phyloP scores from a whole-genome alignment of 2,329 filamentous ascomycete species.

The Endothia cerciana region DNA sequence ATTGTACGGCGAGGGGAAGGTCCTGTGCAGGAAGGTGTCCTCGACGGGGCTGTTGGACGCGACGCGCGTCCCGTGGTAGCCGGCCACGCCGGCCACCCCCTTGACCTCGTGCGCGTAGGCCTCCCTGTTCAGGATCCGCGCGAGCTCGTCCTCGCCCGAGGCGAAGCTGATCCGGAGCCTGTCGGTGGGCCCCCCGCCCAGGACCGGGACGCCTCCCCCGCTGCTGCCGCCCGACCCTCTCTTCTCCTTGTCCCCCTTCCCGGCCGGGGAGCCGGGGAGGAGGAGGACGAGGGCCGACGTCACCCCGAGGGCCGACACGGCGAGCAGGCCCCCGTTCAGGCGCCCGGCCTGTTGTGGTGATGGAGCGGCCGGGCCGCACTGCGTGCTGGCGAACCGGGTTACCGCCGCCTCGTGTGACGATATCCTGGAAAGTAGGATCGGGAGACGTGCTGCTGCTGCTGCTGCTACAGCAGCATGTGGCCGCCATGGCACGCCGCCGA shows the following conservation, averaged over 20 bases:
- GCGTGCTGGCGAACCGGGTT: background rate
- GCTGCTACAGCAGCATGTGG: no score
- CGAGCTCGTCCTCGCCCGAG: background rate
- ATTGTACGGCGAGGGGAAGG: background rate
- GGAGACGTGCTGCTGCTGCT: background rate
- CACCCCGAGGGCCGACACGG: background rate
- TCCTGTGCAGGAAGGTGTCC: background rate
- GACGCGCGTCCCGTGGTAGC: slow-evolving; percentile 2
- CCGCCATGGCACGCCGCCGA: background rate
- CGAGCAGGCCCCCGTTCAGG: background rate
- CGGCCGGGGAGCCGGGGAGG: no score
- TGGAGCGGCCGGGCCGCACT: no score
- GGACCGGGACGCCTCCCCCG: background rate
- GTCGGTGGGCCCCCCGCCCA: background rate
- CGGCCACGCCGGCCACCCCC: background rate
- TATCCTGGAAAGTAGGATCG: background rate
- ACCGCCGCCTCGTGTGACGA: background rate
- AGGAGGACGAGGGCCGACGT: background rate
- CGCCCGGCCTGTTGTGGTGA: no score
- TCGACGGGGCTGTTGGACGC: slow-evolving; percentile 12
- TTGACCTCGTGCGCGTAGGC: background rate
- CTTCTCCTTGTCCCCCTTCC: no score
- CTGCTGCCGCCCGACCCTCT: no score
- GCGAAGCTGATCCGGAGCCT: background rate
- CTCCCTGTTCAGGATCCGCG: slow-evolving; percentile 2